Evolutionary conservation across 2,329 filamentous ascomycete genomes (phyloP), one percentile per base, ranked within the genome.

Genomic region (Colletotrichum sp.): DNA sequence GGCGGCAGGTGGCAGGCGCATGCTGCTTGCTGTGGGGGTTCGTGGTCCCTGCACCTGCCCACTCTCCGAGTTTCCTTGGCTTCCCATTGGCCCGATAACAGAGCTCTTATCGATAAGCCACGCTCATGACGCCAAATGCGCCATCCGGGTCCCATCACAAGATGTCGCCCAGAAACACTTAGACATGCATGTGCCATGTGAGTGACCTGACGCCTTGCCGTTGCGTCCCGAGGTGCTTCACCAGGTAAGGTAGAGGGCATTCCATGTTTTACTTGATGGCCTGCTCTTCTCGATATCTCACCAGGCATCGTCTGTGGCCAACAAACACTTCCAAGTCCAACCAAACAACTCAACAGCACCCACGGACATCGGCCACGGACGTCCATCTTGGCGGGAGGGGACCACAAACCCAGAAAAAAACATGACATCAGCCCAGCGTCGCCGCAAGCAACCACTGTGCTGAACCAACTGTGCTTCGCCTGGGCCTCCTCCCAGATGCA

Each of bases 111-210:
- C 73, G 73, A 75, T 75, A 75, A 75, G 69, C 32, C 28, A 36
- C 39, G 6, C 73, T 22, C 73, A 75, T 75, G 73, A 75, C 73
- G 73, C 72, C 72, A 74, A 72, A 27, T 68, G 63, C 73, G 55
- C 73, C 73, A 59, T 68, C 57, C 72, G 63, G 69, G 39, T 64
- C 63, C 72, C 63, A 72, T 75, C 73, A 75, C 73, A 75, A 68
- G 73, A 75, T 75, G 22, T 39, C 27, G 69, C 59, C 63, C 48
- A 72, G 52, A 59, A 48, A 48, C 39, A 48, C 39, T 48, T 44
- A 11, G 67, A 61, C 69, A 63, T 57, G 57, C 55, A 64, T 30
- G 68, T 63, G 63, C 73, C 73, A 75, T 75, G 73, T 75, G 72
- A 63, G 55, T 72, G 68, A 72, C 55, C 72, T 64, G 72, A 71